Percentiles rank a stretch among this genome's conserved stretches.
Evolutionary conservation across 441 rosid genomes (phyloP).

Genomic region (Populus trichocarpa): DNA sequence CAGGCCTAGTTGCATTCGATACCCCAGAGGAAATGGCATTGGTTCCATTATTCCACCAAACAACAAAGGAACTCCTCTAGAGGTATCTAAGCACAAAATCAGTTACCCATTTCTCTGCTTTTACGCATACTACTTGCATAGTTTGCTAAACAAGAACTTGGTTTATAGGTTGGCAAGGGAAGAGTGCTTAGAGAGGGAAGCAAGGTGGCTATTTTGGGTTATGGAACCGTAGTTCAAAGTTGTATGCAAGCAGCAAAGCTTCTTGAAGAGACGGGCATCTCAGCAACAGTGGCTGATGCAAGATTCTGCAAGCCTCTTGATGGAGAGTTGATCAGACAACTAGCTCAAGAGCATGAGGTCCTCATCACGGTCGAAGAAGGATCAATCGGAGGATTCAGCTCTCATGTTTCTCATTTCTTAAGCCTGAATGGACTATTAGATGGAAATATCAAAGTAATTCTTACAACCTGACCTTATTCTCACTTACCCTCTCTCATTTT

Average conservation of each 20-base stretch:
- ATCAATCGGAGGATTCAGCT: conserved; percentile 58
- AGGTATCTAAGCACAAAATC: conserved; percentile 22
- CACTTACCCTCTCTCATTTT: no score
- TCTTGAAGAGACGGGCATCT: conserved; percentile 30
- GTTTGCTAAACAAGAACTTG: neutral
- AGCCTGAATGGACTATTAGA: conserved; percentile 49
- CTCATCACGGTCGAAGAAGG: conserved; percentile 65
- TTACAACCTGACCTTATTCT: neutral
- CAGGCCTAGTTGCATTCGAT: conserved; percentile 56
- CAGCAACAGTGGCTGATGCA: conserved; percentile 58
- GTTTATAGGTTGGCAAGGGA: conserved; percentile 52
- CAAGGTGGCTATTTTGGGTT: conserved; percentile 54
- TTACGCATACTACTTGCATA: neutral
- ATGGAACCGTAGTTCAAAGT: conserved; percentile 49
- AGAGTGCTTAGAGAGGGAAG: conserved; percentile 47
- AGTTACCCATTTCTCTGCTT: neutral
- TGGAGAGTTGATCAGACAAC: conserved; percentile 28
- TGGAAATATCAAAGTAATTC: conserved; percentile 51
- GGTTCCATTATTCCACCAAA: conserved; percentile 43
- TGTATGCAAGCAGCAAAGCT: conserved; percentile 46
- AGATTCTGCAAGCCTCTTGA: conserved; percentile 64
- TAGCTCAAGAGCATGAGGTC: conserved; percentile 50
- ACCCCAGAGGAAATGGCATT: conserved; percentile 55
- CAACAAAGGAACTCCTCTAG: conserved; percentile 52
- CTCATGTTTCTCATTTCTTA: conserved; percentile 59